Conservation (phyloP, 176 grass and related monocot species). For the Carex cristatella region DNA sequence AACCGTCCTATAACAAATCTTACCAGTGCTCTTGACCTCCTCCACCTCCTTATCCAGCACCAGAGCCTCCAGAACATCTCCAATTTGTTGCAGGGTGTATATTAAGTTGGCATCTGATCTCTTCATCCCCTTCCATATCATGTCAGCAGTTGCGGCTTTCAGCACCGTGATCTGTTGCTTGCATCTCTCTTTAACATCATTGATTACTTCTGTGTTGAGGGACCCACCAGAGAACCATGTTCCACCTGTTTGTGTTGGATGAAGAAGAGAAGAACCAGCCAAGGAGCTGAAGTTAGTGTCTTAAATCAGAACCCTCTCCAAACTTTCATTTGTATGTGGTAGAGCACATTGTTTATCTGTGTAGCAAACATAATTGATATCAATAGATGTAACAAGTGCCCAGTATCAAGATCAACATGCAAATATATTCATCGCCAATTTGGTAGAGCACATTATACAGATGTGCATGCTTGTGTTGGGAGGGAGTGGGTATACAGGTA, state of each 20-base stretch:
- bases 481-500: not conserved
- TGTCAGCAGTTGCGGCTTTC: constrained; percentile 14
- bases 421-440: not conserved
- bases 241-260: not conserved
- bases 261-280: not conserved
- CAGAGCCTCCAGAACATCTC: constrained; percentile 5
- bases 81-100: constrained; percentile 19
- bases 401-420: not conserved
- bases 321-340: not conserved
- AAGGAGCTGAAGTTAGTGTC: not conserved
- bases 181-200: not conserved
- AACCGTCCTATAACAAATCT: constrained; percentile 10
- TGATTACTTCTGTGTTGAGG: constrained; percentile 4
- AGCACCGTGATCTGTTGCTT: constrained; percentile 1
- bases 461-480: not conserved
- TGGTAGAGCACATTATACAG: not conserved
- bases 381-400: not conserved
- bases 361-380: not conserved
- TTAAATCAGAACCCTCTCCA: not conserved
- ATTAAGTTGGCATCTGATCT: constrained; percentile 10
- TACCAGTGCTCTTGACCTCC: constrained; percentile 21
- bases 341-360: not conserved
- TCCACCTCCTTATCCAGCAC: constrained; percentile 18
- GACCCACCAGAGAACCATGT: constrained; percentile 6
- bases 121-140: constrained; percentile 18